Evolutionary conservation across 2,329 filamentous ascomycete species (phyloP).

Genomic region (Whalleya microplaca): DNA sequence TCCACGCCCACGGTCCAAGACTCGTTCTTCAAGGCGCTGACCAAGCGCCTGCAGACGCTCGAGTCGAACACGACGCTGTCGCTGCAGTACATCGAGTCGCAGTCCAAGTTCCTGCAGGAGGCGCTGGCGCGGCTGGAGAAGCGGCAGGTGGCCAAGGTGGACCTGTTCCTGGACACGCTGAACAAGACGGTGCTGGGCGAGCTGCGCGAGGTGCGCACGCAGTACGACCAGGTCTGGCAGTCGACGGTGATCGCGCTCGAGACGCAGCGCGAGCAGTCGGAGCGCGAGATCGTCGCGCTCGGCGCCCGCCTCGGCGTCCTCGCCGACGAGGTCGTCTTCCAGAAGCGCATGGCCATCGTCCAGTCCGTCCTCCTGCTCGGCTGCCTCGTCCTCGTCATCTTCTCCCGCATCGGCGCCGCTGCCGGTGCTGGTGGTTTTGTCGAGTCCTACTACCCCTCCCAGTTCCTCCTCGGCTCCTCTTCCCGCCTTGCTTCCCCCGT

Average conservation of each 20-base stretch:
- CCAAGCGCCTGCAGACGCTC: slow-evolving; percentile 87
- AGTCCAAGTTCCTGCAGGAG: slow-evolving; percentile 87
- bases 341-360: slow-evolving; percentile 91
- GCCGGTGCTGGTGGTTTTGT: too few relatives aligned
- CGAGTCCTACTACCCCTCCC: slow-evolving; percentile 37
- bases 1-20: slow-evolving; percentile 87
- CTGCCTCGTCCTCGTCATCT: slow-evolving; percentile 86
- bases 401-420: slow-evolving; percentile 57
- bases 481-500: slow-evolving; percentile 32
- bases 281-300: slow-evolving; percentile 81
- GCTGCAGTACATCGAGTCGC: slow-evolving; percentile 94
- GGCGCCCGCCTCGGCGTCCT: slow-evolving; percentile 80
- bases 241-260: slow-evolving; percentile 91
- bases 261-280: slow-evolving; percentile 81
- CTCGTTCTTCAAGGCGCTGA: slow-evolving; percentile 95
- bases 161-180: slow-evolving; percentile 78
- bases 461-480: slow-evolving; percentile 28
- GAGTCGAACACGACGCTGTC: slow-evolving; percentile 93
- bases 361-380: slow-evolving; percentile 86
- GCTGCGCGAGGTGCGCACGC: slow-evolving; percentile 73
- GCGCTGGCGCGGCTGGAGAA: slow-evolving; percentile 86
- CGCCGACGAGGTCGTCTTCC: slow-evolving; percentile 87
- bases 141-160: slow-evolving; percentile 81
- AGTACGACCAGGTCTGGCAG: slow-evolving; percentile 97
- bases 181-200: slow-evolving; percentile 87